Percentiles rank a stretch among this genome's conserved stretches.
phyloP scores from a whole-genome alignment of 495 filamentous ascomycete genomes.

The Aspergillus saccharolyticus region DNA sequence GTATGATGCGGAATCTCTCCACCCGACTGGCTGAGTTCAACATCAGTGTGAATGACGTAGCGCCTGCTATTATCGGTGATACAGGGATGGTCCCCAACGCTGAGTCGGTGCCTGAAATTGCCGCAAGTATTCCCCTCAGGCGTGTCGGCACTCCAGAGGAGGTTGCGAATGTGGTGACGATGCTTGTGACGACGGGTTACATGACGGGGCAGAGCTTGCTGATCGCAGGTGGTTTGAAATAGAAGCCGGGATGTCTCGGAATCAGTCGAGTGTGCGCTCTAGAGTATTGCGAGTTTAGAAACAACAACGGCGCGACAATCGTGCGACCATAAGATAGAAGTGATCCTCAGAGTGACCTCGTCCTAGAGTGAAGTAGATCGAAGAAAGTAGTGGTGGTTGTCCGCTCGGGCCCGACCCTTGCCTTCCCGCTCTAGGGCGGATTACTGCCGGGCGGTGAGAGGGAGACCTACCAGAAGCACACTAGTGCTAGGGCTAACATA shows the following conservation, averaged over 20 bases:
- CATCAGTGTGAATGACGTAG: constrained; percentile 72
- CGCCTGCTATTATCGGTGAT: constrained; percentile 69
- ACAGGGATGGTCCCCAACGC: constrained; percentile 61
- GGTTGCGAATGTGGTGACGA: constrained; percentile 61
- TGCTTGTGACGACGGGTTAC: constrained; percentile 65
- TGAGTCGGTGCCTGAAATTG: constrained; percentile 49
- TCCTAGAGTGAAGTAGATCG: neutral
- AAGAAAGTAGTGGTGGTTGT: neutral
- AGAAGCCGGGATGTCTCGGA: neutral
- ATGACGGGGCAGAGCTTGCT: constrained; percentile 60
- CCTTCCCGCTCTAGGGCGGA: neutral
- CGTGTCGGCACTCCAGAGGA: constrained; percentile 62
- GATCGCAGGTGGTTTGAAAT: constrained; percentile 53
- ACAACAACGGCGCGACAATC: too few relatives aligned
- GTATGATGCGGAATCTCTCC: constrained; percentile 62
- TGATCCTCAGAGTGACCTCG: too few relatives aligned
- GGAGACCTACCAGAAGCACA: constrained; percentile 12
- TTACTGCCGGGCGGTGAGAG: constrained; percentile 17
- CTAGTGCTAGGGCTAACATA: constrained; percentile 49
- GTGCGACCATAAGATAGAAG: too few relatives aligned
- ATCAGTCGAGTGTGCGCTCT: too few relatives aligned
- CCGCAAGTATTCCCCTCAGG: constrained; percentile 54
- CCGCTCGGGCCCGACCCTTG: neutral
- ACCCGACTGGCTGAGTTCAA: constrained; percentile 56
- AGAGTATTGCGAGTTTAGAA: too few relatives aligned